These are phyloP conservation scores for Tetraselmis striata DNA, from an alignment of 139 green algal genomes.

Conservation along the genomic window DNA sequence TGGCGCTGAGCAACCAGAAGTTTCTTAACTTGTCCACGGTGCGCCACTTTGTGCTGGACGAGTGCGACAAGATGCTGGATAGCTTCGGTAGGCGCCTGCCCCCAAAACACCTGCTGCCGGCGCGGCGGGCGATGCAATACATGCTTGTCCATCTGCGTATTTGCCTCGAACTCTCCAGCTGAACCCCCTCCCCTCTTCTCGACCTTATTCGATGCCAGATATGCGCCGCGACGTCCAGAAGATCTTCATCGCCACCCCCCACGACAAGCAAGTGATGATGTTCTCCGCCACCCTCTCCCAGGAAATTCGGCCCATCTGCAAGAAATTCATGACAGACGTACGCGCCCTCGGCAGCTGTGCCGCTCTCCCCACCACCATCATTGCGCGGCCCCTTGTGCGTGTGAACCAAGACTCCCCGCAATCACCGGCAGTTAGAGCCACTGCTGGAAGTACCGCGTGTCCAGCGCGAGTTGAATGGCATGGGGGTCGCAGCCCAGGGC, in stretches of 20 bases:
- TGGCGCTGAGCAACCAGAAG: slow-evolving; percentile 71
- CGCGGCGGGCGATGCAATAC: no score
- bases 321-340: slow-evolving; percentile 97
- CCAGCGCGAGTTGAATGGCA: no score
- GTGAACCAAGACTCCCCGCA: no score
- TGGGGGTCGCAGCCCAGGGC: no score
- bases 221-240: slow-evolving; percentile 96
- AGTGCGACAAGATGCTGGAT: slow-evolving; percentile 99
- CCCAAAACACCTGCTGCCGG: no score
- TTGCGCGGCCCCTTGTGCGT: no score
- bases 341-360: slow-evolving; percentile 4
- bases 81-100: slow-evolving; percentile 20
- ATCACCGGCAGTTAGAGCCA: no score
- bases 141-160: no score
- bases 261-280: slow-evolving; percentile 99
- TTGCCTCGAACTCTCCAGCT: no score
- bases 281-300: slow-evolving; percentile 90
- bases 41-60: slow-evolving; percentile 96
- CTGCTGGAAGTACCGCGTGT: no score
- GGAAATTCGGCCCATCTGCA: slow-evolving; percentile 90
- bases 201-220: no score
- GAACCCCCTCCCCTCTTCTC: no score
- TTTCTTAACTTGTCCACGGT: slow-evolving; percentile 77
- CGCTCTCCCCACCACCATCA: background rate
- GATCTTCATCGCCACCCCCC: slow-evolving; percentile 97